phyloP scores from a whole-genome alignment of 805 yeast species.

The Metschnikowia colocasiae region DNA sequence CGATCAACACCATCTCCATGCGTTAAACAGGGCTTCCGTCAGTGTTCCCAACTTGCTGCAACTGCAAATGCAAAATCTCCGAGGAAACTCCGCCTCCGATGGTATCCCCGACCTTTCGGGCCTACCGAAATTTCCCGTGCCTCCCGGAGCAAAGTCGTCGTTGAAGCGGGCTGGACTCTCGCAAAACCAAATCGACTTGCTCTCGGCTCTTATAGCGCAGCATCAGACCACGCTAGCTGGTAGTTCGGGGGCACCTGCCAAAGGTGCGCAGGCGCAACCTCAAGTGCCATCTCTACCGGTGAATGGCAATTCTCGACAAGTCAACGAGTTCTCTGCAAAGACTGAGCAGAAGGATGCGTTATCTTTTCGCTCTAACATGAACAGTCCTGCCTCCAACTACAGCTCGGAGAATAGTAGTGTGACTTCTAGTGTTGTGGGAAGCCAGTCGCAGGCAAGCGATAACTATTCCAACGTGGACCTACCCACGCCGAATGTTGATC shows the following conservation, averaged over 20 bases:
- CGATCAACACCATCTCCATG: neutral
- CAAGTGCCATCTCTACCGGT: conserved; percentile 5
- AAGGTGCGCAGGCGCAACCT: neutral
- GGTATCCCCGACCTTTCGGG: conserved; percentile 23
- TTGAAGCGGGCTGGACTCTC: conserved; percentile 63
- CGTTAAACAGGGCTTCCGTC: neutral
- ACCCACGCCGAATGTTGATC: conserved; percentile 18
- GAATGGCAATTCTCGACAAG: neutral
- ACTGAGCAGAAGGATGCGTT: neutral
- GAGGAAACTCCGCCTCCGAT: neutral
- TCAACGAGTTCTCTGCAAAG: neutral
- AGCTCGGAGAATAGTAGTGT: conserved; percentile 15
- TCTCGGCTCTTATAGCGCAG: conserved; percentile 70
- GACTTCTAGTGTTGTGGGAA: conserved; percentile 8
- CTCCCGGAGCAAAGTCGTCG: conserved; percentile 66
- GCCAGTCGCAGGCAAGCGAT: neutral
- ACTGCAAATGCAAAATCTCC: neutral
- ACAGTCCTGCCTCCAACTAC: conserved; percentile 15
- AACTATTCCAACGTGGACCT: neutral
- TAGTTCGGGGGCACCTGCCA: neutral
- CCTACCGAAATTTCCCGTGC: conserved; percentile 63
- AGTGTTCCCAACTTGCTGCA: neutral
- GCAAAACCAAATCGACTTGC: conserved; percentile 66
- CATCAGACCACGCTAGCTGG: conserved; percentile 41
- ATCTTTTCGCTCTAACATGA: conserved; percentile 5